phyloP scores from a whole-genome alignment of 139 green algal species.

The Yamagishiella unicocca region DNA sequence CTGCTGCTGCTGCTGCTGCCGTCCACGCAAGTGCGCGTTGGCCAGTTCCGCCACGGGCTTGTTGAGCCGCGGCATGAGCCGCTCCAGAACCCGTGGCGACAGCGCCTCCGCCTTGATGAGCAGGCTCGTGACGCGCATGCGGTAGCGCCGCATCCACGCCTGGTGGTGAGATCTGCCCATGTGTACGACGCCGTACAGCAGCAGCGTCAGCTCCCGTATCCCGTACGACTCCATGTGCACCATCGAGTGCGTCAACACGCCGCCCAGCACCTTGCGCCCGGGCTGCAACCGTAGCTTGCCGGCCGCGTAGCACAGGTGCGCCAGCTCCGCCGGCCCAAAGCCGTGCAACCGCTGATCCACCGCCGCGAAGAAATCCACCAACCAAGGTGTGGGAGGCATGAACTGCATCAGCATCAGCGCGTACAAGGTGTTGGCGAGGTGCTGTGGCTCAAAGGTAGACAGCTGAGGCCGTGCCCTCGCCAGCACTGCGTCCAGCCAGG shows the following conservation, averaged over 20 bases:
- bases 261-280: neutral
- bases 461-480: neutral
- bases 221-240: neutral
- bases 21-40: neutral
- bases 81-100: neutral
- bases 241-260: conserved; percentile 8
- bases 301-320: conserved; percentile 52
- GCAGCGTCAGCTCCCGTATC: conserved; percentile 23
- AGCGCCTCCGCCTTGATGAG: neutral
- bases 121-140: neutral
- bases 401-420: conserved; percentile 41
- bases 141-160: neutral
- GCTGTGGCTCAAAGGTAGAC: conserved; percentile 37
- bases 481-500: conserved; percentile 20
- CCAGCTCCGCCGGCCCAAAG: conserved; percentile 48
- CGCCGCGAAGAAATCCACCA: conserved; percentile 29
- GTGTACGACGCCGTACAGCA: neutral
- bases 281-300: conserved; percentile 45
- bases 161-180: neutral
- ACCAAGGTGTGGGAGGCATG: conserved; percentile 25
- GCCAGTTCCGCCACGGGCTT: neutral
- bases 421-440: conserved; percentile 58
- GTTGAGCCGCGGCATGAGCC: neutral
- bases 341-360: conserved; percentile 21
- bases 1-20: neutral